Evolutionary conservation across 768 basidiomycete species (phyloP), one percentile per base, ranked within the genome.

Genomic region (Vararia minispora): DNA sequence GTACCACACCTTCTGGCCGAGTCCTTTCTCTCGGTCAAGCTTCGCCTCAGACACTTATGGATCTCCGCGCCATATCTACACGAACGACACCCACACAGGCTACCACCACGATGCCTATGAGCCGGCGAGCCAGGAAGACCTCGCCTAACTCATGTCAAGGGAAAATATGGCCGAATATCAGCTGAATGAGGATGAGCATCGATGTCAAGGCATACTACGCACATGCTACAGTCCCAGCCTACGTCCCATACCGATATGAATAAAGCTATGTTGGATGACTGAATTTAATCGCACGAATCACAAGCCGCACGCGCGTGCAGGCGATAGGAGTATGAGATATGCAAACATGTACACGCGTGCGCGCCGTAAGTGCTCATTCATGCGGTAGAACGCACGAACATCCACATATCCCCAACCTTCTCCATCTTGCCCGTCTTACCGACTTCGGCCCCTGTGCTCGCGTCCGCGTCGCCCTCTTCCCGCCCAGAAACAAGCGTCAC

Each of bases 331-430:
- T 35, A n/a, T 21, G 22, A 35, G 34, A 35, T 8, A 18, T 1
- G 34, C n/a, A n/a, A n/a, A n/a, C n/a, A n/a, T n/a, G n/a, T n/a
- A n/a, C n/a, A n/a, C n/a, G n/a, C 41, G 35, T 38, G 32, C 16
- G n/a, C n/a, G 29, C 6, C 6, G 6, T n/a, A 31, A 29, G 13
- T 29, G 28, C 13, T 29, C 16, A 13, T 28, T 48, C 51, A 17
- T 52, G 50, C 27, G 44, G 42, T n/a, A 18, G 37, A 20, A 46
- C 64, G 70, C 46, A 76, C 72, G 58, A 80, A 84, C 37, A 76
- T 59, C 84, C 81, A 84, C 50, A 69, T 74, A 57, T 77, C 83
- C 28, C 74, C 79, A 16, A 83, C 62, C 48, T 65, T 71, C 59
- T 76, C 72, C 81, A 85, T 85, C 42, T 68, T 46, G 24, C 56